A percentile compares a stretch with the other conserved stretches of the same genome.
Evolutionary conservation across 139 green algal species (phyloP).

Genomic region (Deuterostichococcus epilithicus): DNA sequence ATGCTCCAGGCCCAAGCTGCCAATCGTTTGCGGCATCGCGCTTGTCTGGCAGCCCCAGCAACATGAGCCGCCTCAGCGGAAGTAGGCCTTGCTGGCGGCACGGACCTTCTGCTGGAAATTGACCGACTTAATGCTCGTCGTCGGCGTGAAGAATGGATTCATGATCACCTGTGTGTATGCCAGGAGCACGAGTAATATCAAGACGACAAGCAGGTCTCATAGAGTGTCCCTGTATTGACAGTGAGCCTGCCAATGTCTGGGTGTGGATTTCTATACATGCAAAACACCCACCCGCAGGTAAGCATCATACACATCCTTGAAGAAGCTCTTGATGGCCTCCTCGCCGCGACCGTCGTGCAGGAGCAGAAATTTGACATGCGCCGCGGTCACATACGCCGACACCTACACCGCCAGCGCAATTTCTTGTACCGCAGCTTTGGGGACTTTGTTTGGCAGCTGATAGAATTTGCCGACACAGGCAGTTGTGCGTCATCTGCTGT

Average conservation of each 20-base stretch:
- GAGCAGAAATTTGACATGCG: slow-evolving; percentile 80
- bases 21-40: no score
- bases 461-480: neutral
- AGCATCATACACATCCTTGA: slow-evolving; percentile 88
- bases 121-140: slow-evolving; percentile 57
- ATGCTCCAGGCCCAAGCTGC: no score
- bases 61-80: no score
- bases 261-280: neutral
- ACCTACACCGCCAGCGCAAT: no score
- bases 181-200: neutral
- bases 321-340: slow-evolving; percentile 82
- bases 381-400: slow-evolving; percentile 74
- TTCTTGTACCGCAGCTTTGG: no score
- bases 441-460: neutral
- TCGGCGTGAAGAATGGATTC: slow-evolving; percentile 79
- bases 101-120: slow-evolving; percentile 73
- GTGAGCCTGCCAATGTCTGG: neutral
- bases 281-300: slow-evolving; percentile 58
- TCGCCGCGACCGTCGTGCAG: slow-evolving; percentile 78
- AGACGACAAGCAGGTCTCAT: neutral
- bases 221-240: neutral
- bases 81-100: no score
- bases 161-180: slow-evolving; percentile 58
- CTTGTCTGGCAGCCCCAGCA: no score
- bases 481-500: neutral